Evolutionary conservation across 305 asterid species (phyloP).

Genomic region (Caryopteris hybrid): DNA sequence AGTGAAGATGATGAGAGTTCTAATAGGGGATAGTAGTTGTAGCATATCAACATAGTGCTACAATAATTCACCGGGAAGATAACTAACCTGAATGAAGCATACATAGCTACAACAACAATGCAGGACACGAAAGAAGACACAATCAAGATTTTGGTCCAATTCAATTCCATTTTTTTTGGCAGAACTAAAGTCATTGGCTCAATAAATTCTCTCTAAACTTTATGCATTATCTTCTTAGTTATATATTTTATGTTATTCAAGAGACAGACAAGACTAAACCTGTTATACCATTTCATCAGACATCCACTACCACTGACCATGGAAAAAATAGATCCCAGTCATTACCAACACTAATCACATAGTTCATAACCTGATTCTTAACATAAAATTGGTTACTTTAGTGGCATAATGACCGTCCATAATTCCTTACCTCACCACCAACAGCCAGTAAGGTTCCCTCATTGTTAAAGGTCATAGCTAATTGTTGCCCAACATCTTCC

Average conservation of each 20-base stretch:
- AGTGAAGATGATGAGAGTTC: not conserved
- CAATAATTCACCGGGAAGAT: not conserved
- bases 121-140: no score
- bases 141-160: not conserved
- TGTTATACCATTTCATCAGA: not conserved
- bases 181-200: not conserved
- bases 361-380: conserved; percentile 1
- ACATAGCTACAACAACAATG: not conserved
- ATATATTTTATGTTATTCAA: not conserved
- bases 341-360: not conserved
- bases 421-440: conserved; percentile 81
- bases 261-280: not conserved
- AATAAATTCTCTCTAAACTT: not conserved
- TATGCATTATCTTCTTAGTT: not conserved
- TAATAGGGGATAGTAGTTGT: not conserved
- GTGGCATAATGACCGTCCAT: conserved; percentile 18
- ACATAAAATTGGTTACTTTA: not conserved
- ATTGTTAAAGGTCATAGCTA: conserved; percentile 57
- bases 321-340: not conserved
- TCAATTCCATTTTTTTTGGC: not conserved
- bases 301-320: not conserved
- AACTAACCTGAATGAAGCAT: not conserved
- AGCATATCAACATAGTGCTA: not conserved
- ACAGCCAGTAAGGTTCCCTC: conserved; percentile 83
- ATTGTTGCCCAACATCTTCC: conserved; percentile 85